These are phyloP conservation scores for Toxoplasma gondii DNA, from an alignment of 169 alveolate species.

Conservation along the genomic window DNA sequence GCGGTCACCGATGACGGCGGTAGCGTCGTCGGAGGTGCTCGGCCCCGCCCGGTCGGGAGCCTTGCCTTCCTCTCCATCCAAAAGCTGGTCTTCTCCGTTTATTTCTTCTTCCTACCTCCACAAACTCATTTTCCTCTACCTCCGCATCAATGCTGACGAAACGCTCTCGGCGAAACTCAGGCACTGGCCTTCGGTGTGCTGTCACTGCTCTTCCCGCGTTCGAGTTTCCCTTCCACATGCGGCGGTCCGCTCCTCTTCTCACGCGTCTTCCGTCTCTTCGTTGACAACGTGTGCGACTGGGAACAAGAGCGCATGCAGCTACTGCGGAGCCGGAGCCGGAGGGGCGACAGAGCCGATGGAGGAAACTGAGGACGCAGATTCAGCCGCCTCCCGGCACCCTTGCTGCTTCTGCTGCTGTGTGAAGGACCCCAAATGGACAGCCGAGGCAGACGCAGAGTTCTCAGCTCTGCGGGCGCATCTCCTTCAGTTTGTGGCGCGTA, in stretches of 20 bases:
- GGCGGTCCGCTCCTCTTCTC: neutral
- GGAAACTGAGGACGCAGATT: neutral
- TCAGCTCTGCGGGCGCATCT: conserved; percentile 29
- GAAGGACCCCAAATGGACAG: neutral
- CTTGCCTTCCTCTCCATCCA: neutral
- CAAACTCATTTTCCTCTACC: conserved; percentile 43
- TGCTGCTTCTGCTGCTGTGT: conserved; percentile 8
- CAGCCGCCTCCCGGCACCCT: neutral
- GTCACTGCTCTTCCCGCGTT: neutral
- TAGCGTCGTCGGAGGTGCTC: neutral
- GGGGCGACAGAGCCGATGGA: neutral
- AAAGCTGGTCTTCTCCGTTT: neutral
- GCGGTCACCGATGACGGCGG: neutral
- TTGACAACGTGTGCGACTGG: neutral
- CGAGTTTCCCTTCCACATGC: neutral
- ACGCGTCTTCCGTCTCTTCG: neutral
- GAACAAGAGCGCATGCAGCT: neutral
- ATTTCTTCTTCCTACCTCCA: conserved; percentile 30
- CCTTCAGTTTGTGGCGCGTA: neutral
- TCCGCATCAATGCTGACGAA: conserved; percentile 8
- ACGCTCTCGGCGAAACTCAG: neutral
- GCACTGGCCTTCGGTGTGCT: neutral
- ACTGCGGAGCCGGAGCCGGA: neutral
- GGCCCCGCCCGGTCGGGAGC: neutral
- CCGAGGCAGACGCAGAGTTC: conserved; percentile 38